Conservation (phyloP, 2,329 filamentous ascomycete species). For the Cordyceps fumosorosea region DNA sequence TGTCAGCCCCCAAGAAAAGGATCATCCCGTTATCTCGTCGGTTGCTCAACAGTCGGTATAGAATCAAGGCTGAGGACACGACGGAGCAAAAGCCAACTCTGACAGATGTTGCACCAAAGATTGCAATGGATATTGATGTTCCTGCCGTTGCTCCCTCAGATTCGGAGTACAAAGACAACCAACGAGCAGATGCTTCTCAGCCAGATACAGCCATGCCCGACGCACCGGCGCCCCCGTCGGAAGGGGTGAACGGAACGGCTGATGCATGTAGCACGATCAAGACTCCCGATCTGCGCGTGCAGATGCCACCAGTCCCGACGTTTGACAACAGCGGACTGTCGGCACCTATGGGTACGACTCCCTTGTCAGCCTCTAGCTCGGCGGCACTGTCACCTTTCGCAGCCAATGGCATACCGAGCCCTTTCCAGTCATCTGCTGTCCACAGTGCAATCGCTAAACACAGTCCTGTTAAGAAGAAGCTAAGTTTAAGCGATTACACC, state of each 20-base stretch:
- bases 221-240: neutral
- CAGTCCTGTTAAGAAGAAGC: constrained; percentile 60
- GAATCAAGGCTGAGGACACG: constrained; percentile 34
- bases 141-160: constrained; percentile 36
- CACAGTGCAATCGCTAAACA: constrained; percentile 42
- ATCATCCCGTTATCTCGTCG: constrained; percentile 49
- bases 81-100: constrained; percentile 25
- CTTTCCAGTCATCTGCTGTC: constrained; percentile 35
- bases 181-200: neutral
- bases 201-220: constrained; percentile 5
- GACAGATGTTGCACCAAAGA: constrained; percentile 13
- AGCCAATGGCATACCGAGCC: constrained; percentile 30
- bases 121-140: neutral
- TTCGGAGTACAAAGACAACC: neutral
- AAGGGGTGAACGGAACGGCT: constrained; percentile 16
- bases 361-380: constrained; percentile 39
- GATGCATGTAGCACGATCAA: constrained; percentile 26
- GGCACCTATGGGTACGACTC: constrained; percentile 34
- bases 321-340: constrained; percentile 37
- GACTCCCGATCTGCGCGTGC: constrained; percentile 44
- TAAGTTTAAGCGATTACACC: constrained; percentile 57
- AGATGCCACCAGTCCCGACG: constrained; percentile 49
- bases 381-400: constrained; percentile 46
- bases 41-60: constrained; percentile 43
- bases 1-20: constrained; percentile 37